These are phyloP conservation scores for Prototheca wickerhamii DNA, from an alignment of 163 green algal genomes.

Conservation along the genomic window DNA sequence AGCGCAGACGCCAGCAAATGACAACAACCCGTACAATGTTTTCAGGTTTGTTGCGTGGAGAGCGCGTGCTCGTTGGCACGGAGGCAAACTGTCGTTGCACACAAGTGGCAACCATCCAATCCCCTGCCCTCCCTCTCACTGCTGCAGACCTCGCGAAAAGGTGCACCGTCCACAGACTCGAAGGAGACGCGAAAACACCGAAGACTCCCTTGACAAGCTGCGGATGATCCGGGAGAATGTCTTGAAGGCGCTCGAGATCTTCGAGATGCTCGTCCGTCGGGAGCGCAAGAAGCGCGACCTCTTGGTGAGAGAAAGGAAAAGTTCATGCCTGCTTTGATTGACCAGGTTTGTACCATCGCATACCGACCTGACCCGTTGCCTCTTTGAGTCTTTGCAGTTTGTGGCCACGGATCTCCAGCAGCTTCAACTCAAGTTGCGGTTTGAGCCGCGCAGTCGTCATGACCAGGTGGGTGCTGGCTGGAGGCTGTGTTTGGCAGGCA, in stretches of 20 bases:
- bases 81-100: too few relatives aligned
- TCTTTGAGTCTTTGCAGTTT: constrained; percentile 21
- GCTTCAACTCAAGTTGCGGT: constrained; percentile 39
- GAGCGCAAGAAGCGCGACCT: constrained; percentile 47
- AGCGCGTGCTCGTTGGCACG: not conserved
- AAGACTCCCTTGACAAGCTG: constrained; percentile 76
- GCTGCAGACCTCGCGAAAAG: constrained; percentile 72
- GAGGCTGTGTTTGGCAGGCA: not conserved
- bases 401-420: constrained; percentile 43
- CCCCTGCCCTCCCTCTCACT: not conserved
- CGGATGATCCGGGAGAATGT: constrained; percentile 63
- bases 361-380: not conserved
- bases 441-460: constrained; percentile 19
- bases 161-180: constrained; percentile 83
- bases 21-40: constrained; percentile 90
- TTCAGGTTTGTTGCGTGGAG: constrained; percentile 59
- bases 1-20: constrained; percentile 63
- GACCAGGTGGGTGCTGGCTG: constrained; percentile 17
- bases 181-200: constrained; percentile 70
- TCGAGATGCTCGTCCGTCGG: constrained; percentile 55
- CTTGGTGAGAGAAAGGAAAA: constrained; percentile 17
- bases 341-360: not conserved
- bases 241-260: constrained; percentile 42
- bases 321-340: not conserved
- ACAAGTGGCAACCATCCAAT: not conserved